Evolutionary conservation across 192 early-diverging fungal genomes (phyloP), one percentile per base, ranked within the genome.

Genomic region (Coemansia sp.): DNA sequence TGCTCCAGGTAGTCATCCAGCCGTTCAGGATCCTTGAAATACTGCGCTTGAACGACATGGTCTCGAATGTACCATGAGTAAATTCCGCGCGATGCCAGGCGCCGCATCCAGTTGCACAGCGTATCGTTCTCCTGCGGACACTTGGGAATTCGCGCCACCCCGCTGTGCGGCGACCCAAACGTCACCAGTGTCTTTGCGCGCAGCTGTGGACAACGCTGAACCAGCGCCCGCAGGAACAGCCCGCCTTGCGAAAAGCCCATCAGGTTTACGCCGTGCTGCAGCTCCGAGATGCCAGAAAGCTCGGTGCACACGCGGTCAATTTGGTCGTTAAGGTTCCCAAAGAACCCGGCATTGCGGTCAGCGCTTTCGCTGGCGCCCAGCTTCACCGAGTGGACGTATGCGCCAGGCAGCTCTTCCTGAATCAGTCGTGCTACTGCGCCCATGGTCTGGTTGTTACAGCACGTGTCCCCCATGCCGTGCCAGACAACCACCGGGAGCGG

Each of bases 21-120:
- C n/a, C 82, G 81, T 35, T 52, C 59, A 0, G 81, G 76, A 36
- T 85, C 86, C 54, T 92, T 92, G 60, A 83, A 98, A 52, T 97
- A 98, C 77, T 98, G 96, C 4, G 94, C 96, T 77, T 92, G 96
- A 8, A 98, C 75, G 4, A 94, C 71, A 55, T 87, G 84, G 52
- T 84, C 71, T 12, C 91, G 87, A 17, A 95, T 81, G 78, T 91
- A 96, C 34, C 79, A 73, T 28, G 85, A 79, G 75, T 98, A 98
- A 5, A 85, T 93, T 7, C 91, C 92, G 12, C 67, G 51, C n/a
- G 81, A 67, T 1, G 90, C 84, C 58, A 98, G 81, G n/a, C 74
- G 70, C 19, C 91, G 70, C 84, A 92, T 89, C 44, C 87, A 70
- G 11, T 47, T 48, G 77, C 94, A 98, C 25, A 79, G 61, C 7